Evolutionary conservation across 352 stramenopile species (phyloP), one percentile per base, ranked within the genome.

Genomic region (Phytopythium cucurbitacearum): DNA sequence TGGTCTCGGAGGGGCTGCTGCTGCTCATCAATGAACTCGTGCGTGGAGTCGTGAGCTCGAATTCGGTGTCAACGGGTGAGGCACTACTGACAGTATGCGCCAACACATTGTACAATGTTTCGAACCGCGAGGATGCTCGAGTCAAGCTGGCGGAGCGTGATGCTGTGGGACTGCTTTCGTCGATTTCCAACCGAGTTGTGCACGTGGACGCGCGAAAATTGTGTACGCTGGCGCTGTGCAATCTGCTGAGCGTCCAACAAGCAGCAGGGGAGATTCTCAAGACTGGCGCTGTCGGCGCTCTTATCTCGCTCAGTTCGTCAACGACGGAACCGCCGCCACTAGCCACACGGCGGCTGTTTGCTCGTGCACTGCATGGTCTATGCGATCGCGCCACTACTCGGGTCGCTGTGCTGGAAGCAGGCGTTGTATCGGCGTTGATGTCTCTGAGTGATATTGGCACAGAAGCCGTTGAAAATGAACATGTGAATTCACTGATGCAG

Each of bases 141-240:
- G 52, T 62, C 2, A 91, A 91, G 48, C 64, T 91, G 12, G 83
- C 90, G 0, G 83, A 91, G 50, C 66, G 78, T 7, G 76, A 89
- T 44, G 83, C 65, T 1, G 74, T 93, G 5, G 73, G 49, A 3
- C 66, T 75, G 11, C 53, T 91, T 2, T 87, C 78, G 1, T 63
- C 58, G 3, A 60, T 90, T 4, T 87, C 79, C 0, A 48, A 68
- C 6, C 46, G 61, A 32, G 61, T 64, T 12, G 63, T 13, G 33
- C 64, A 65, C 44, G 53, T 64, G 4, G 64, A 91, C 9, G 73
- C 69, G 11, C 84, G 85, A 52, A 81, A 87, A 49, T 86, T 94
- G 77, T 89, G 76, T 53, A 94, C 80, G 0, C 53, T 94, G 4
- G 73, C 83, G 6, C 45, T 94, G 7, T 94, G 80, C 43, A 94